phyloP scores from a whole-genome alignment of 352 stramenopile species.

The Nothophytophthora sp. region DNA sequence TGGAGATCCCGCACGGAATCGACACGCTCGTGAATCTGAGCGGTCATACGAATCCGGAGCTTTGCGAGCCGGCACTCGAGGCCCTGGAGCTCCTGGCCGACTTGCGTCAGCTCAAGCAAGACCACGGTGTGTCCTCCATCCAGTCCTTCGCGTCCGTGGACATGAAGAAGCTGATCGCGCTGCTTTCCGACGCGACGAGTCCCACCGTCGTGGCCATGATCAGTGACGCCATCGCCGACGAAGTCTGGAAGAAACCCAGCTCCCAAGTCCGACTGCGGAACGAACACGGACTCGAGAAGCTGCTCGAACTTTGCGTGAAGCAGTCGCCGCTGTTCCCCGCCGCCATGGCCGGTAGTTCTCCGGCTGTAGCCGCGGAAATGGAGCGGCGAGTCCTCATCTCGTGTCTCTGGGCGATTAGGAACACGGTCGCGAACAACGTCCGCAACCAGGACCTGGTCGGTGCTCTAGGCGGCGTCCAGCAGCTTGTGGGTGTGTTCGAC shows the following conservation, averaged over 20 bases:
- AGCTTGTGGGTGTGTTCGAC: conserved; percentile 52
- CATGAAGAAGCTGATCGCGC: conserved; percentile 67
- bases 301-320: conserved; percentile 53
- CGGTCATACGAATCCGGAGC: conserved; percentile 54
- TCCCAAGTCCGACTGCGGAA: conserved; percentile 64
- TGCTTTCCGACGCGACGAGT: conserved; percentile 56
- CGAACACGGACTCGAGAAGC: conserved; percentile 62
- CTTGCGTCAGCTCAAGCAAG: conserved; percentile 45
- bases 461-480: conserved; percentile 47
- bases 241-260: conserved; percentile 67
- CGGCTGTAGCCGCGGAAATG: conserved; percentile 10
- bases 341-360: conserved; percentile 14
- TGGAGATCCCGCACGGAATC: conserved; percentile 70
- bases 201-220: conserved; percentile 66
- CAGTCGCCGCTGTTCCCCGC: conserved; percentile 41
- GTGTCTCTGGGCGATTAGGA: conserved; percentile 69
- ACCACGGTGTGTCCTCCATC: conserved; percentile 26
- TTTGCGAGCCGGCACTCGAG: conserved; percentile 69
- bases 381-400: conserved; percentile 48
- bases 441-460: conserved; percentile 67
- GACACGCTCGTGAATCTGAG: conserved; percentile 83
- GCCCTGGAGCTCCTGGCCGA: conserved; percentile 80
- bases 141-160: conserved; percentile 43
- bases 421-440: conserved; percentile 54
- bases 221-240: conserved; percentile 77